Percentiles rank a stretch among this genome's conserved stretches.
Conservation (phyloP, 2,329 filamentous ascomycete species). For the Penicillium sumatraense region DNA sequence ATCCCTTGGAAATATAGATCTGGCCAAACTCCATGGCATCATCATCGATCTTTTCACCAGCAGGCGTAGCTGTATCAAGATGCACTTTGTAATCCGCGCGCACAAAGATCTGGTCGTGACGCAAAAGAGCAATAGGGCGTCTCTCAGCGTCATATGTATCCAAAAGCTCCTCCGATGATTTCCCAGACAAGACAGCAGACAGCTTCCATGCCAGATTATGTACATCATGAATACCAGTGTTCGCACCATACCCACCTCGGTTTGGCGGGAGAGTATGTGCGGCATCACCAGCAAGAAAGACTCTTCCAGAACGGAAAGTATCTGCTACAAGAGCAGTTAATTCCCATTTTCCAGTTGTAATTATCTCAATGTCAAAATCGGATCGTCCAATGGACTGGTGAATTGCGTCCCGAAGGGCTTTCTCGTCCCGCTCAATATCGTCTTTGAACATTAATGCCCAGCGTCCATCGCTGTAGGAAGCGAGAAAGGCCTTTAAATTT, state of each 20-base stretch:
- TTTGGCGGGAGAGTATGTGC: slow-evolving; percentile 36
- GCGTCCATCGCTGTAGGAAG: slow-evolving; percentile 28
- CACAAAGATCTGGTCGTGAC: slow-evolving; percentile 32
- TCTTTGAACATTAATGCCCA: slow-evolving; percentile 32
- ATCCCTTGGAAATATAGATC: slow-evolving; percentile 28
- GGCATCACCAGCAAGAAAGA: slow-evolving; percentile 41
- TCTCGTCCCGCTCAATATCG: slow-evolving; percentile 24
- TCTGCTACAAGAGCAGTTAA: slow-evolving; percentile 34
- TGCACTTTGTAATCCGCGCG: slow-evolving; percentile 28
- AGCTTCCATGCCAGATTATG: slow-evolving; percentile 53
- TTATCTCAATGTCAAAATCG: slow-evolving; percentile 36
- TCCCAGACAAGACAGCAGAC: slow-evolving; percentile 34
- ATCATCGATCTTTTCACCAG: slow-evolving; percentile 24
- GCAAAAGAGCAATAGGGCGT: slow-evolving; percentile 35
- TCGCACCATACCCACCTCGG: slow-evolving; percentile 38
- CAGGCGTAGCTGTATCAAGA: slow-evolving; percentile 7
- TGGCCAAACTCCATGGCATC: slow-evolving; percentile 34
- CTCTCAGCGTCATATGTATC: slow-evolving; percentile 48
- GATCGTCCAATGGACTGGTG: slow-evolving; percentile 34
- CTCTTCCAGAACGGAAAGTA: slow-evolving; percentile 30
- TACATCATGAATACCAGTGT: slow-evolving; percentile 44
- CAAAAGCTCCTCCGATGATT: slow-evolving; percentile 30
- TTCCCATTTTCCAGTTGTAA: slow-evolving; percentile 41
- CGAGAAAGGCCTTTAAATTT: slow-evolving; percentile 26
- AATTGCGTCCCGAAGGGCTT: slow-evolving; percentile 26